Percentiles rank a stretch among this genome's conserved stretches.
Evolutionary conservation across 208 protist genomes (phyloP).

Genomic region (Acanthamoeba castellanii): DNA sequence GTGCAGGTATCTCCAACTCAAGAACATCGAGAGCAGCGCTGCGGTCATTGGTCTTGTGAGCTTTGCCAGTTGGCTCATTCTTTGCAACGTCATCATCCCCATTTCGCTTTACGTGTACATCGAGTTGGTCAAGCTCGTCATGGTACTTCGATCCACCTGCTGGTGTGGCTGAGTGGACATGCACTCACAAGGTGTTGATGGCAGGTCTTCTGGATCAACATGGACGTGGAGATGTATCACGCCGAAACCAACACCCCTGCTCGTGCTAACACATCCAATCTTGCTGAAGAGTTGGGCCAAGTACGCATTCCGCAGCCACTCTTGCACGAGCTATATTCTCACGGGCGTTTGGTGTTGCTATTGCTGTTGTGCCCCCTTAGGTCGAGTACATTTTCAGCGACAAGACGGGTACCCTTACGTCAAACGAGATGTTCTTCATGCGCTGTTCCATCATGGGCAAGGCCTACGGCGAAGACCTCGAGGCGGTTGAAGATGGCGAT

Average conservation of each 20-base stretch:
- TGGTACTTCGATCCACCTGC: constrained; percentile 64
- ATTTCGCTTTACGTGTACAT: constrained; percentile 90
- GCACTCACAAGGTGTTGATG: background rate
- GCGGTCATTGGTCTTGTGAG: constrained; percentile 65
- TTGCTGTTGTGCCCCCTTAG: background rate
- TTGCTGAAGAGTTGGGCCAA: constrained; percentile 91
- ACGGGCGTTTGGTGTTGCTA: background rate
- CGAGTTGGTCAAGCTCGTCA: constrained; percentile 88
- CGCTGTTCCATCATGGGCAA: constrained; percentile 84
- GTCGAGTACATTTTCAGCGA: constrained; percentile 87
- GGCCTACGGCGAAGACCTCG: constrained; percentile 59
- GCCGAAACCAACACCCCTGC: constrained; percentile 84
- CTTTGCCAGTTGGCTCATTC: constrained; percentile 85
- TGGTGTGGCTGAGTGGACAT: background rate
- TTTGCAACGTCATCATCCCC: constrained; percentile 88
- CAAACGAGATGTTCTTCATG: constrained; percentile 89
- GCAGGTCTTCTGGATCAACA: constrained; percentile 72
- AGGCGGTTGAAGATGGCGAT: background rate
- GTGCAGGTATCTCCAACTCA: constrained; percentile 49
- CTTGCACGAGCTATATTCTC: background rate
- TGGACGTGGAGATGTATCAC: constrained; percentile 84
- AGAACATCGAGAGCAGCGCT: constrained; percentile 22
- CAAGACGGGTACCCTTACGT: constrained; percentile 93
- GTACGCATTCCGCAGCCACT: constrained; percentile 11
- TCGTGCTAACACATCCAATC: constrained; percentile 88